These are phyloP conservation scores for Leucocoprinus leucothites DNA, from an alignment of 768 basidiomycete genomes.

Conservation along the genomic window DNA sequence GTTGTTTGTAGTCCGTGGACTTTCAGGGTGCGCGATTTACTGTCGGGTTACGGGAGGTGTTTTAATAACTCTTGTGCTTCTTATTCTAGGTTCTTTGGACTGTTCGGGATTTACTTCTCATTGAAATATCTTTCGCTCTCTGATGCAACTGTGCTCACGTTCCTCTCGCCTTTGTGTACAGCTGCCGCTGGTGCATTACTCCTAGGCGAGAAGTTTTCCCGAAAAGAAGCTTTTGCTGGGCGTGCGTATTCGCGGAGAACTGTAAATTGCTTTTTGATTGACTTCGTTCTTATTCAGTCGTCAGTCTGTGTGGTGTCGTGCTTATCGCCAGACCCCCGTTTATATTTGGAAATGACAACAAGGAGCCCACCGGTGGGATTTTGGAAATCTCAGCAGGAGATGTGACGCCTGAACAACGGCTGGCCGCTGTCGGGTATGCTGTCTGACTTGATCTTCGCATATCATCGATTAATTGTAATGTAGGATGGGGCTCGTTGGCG, in stretches of 20 bases:
- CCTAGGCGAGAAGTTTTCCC: conserved; percentile 56
- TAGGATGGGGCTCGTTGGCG: conserved; percentile 64
- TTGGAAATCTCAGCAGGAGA: conserved; percentile 23
- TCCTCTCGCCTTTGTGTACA: conserved; percentile 66
- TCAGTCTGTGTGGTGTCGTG: conserved; percentile 72
- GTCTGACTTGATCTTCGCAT: not conserved
- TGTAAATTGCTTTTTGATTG: not conserved
- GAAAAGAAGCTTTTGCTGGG: conserved; percentile 50
- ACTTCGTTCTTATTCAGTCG: conserved; percentile 32
- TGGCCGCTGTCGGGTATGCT: conserved; percentile 58
- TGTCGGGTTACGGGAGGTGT: not conserved
- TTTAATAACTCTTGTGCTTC: not conserved
- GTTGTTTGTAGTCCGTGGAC: conserved; percentile 55
- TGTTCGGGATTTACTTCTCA: conserved; percentile 69
- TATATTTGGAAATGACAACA: conserved; percentile 52
- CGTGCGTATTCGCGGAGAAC: conserved; percentile 24
- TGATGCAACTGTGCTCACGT: conserved; percentile 75
- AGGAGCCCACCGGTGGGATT: not conserved
- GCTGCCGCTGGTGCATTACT: conserved; percentile 60
- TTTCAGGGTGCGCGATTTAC: conserved; percentile 51
- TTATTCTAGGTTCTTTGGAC: conserved; percentile 58
- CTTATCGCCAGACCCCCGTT: conserved; percentile 78
- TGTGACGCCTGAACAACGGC: conserved; percentile 35
- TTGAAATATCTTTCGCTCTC: conserved; percentile 74
- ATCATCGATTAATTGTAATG: not conserved